A percentile compares a stretch with the other conserved stretches of the same genome.
Evolutionary conservation across 768 basidiomycete genomes (phyloP).

Genomic region (Mycena amicta): DNA sequence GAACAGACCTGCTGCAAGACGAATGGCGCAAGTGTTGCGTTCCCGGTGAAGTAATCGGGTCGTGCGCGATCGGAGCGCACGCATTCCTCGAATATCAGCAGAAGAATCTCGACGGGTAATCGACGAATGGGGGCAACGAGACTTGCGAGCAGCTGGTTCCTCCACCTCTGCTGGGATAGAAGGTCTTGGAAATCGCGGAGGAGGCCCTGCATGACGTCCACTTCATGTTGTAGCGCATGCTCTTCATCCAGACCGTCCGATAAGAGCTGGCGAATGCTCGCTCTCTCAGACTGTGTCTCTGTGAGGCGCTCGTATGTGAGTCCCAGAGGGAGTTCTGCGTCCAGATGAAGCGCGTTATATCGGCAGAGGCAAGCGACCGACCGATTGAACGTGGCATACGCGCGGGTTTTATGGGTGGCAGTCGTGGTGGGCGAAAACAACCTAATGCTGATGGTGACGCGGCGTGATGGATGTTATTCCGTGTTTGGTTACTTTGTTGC

Average conservation of each 20-base stretch:
- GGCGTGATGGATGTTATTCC: too few species aligned
- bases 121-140: not conserved
- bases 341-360: too few species aligned
- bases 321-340: not conserved
- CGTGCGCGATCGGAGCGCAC: not conserved
- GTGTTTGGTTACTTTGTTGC: too few species aligned
- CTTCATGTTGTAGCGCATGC: not conserved
- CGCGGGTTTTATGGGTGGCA: too few species aligned
- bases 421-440: too few species aligned
- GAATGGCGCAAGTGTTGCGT: not conserved
- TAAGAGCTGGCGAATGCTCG: not conserved
- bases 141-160: not conserved
- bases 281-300: not conserved
- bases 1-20: not conserved
- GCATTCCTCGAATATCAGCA: not conserved
- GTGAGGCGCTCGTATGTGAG: not conserved
- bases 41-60: not conserved
- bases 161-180: not conserved
- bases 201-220: not conserved
- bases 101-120: not conserved
- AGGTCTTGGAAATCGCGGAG: not conserved
- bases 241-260: not conserved
- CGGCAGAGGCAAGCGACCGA: too few species aligned
- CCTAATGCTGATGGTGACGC: too few species aligned
- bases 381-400: too few species aligned